These are phyloP conservation scores for Thelonectria olida DNA, from an alignment of 2,329 filamentous ascomycete genomes.

Conservation along the genomic window DNA sequence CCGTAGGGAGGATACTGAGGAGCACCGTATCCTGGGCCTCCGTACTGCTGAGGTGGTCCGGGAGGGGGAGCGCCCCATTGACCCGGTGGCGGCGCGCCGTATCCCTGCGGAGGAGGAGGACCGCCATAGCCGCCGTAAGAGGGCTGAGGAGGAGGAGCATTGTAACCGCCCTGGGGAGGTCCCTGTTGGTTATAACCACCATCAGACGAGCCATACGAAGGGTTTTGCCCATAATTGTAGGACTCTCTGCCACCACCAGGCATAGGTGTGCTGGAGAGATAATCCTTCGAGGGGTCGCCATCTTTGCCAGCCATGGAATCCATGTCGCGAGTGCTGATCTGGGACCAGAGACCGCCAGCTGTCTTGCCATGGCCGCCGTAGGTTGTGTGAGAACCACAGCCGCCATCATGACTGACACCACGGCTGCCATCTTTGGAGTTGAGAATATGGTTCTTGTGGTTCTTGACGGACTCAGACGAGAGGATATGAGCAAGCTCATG, in stretches of 20 bases:
- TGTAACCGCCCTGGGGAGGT: slow-evolving; percentile 27
- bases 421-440: slow-evolving; percentile 43
- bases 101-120: slow-evolving; percentile 21
- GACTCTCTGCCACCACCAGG: slow-evolving; percentile 43
- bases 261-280: slow-evolving; percentile 51
- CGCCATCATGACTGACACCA: slow-evolving; percentile 43
- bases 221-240: slow-evolving; percentile 54
- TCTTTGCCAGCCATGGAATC: slow-evolving; percentile 63
- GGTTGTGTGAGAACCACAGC: slow-evolving; percentile 53
- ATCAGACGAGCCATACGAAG: slow-evolving; percentile 40
- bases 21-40: slow-evolving; percentile 35
- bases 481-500: slow-evolving; percentile 78
- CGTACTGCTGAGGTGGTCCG: slow-evolving; percentile 42
- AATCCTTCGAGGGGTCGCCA: slow-evolving; percentile 48
- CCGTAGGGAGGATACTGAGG: slow-evolving; percentile 10
- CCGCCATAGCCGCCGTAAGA: slow-evolving; percentile 45
- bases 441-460: slow-evolving; percentile 80
- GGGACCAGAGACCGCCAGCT: slow-evolving; percentile 67
- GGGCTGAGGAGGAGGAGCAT: slow-evolving; percentile 45
- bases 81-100: slow-evolving; percentile 41
- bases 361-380: slow-evolving; percentile 65
- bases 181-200: slow-evolving; percentile 45
- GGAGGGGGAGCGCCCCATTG: slow-evolving; percentile 41
- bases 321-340: slow-evolving; percentile 68
- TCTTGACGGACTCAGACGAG: slow-evolving; percentile 82